A percentile compares a stretch with the other conserved stretches of the same genome.
These are phyloP conservation scores for Rhizopogon vinicolor DNA, from an alignment of 768 basidiomycete species.

Conservation along the genomic window DNA sequence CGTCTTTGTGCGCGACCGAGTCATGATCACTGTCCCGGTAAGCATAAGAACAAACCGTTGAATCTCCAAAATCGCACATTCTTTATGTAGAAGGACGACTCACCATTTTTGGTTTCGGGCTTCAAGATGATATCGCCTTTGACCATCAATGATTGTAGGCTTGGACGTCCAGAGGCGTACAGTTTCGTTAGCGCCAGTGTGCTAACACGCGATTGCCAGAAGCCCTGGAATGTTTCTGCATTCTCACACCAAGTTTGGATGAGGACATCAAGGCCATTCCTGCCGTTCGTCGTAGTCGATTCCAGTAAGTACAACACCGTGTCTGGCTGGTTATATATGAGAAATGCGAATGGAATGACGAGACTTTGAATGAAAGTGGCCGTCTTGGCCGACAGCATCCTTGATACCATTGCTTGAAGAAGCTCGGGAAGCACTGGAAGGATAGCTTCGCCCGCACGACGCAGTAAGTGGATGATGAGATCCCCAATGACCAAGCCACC, in stretches of 20 bases:
- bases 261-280: constrained; percentile 79
- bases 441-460: constrained; percentile 76
- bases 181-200: constrained; percentile 77
- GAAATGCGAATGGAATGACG: constrained; percentile 89
- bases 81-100: constrained; percentile 26
- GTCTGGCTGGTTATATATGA: constrained; percentile 84
- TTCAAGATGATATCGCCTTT: constrained; percentile 91
- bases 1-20: constrained; percentile 82
- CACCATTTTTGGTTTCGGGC: constrained; percentile 76
- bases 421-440: constrained; percentile 85
- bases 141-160: constrained; percentile 64
- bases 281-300: constrained; percentile 51
- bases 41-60: constrained; percentile 17
- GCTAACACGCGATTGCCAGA: constrained; percentile 88
- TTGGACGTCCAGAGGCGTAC: constrained; percentile 60
- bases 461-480: constrained; percentile 87
- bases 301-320: constrained; percentile 77
- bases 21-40: constrained; percentile 81
- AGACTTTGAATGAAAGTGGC: constrained; percentile 92
- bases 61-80: constrained; percentile 8
- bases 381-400: constrained; percentile 83
- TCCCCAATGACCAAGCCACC: constrained; percentile 93
- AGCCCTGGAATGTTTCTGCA: constrained; percentile 90
- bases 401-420: constrained; percentile 73
- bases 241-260: constrained; percentile 94